Conservation (phyloP, 257 asterid genomes). For the Apocynum venetum region DNA sequence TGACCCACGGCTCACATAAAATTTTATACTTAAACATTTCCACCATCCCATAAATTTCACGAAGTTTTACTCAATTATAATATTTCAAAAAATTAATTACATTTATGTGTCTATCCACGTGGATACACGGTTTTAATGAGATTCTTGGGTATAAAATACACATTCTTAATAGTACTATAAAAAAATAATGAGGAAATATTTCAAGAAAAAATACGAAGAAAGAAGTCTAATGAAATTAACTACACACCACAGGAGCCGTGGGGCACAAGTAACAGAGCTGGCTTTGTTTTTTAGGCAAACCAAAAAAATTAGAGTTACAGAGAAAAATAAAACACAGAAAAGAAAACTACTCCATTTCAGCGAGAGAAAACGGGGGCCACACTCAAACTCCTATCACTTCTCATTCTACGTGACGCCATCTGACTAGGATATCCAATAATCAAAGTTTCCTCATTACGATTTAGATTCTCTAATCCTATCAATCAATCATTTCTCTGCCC, state of each 20-base stretch:
- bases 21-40: no score
- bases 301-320: background rate
- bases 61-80: no score
- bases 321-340: background rate
- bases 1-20: no score
- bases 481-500: conserved; percentile 31
- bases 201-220: background rate
- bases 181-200: conserved; percentile 14
- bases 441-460: conserved; percentile 31
- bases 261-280: conserved; percentile 41
- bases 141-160: conserved; percentile 18
- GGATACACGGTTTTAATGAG: conserved; percentile 4
- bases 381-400: conserved; percentile 24
- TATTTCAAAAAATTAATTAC: no score
- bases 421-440: conserved; percentile 16
- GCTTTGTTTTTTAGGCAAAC: conserved; percentile 6
- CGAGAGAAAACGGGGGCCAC: conserved; percentile 37
- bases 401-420: conserved; percentile 36
- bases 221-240: conserved; percentile 14
- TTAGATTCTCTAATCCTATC: conserved; percentile 25
- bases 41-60: no score
- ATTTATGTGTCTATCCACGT: no score
- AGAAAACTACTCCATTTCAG: background rate
- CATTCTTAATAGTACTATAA: background rate
- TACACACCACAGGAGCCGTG: conserved; percentile 48